Percentiles rank a stretch among this genome's conserved stretches.
These are phyloP conservation scores for Eutypella sp. DNA, from an alignment of 2,329 filamentous ascomycete genomes.

Conservation along the genomic window DNA sequence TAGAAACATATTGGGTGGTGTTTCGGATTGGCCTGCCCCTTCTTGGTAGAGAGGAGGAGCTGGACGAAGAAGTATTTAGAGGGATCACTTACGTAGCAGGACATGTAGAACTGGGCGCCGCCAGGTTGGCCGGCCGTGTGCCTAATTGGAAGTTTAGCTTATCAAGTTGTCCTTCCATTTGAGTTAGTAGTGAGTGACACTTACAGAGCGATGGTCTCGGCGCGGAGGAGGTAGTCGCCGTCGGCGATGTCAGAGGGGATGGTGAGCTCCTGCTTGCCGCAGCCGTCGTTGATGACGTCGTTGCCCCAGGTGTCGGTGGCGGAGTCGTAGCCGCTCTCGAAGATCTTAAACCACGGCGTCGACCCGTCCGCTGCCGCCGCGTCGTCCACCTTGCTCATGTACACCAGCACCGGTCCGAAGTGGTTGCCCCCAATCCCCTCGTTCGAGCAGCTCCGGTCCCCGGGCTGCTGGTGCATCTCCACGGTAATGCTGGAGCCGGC, in stretches of 20 bases:
- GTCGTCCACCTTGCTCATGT: constrained; percentile 43
- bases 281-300: constrained; percentile 15
- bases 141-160: too few species aligned
- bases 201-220: constrained; percentile 38
- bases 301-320: constrained; percentile 29
- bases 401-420: constrained; percentile 45
- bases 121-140: constrained; percentile 28
- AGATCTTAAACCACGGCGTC: constrained; percentile 48
- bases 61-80: neutral
- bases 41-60: neutral
- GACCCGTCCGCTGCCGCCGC: constrained; percentile 38
- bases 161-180: too few species aligned
- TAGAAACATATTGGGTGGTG: neutral
- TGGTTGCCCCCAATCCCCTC: constrained; percentile 49
- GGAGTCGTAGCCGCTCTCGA: constrained; percentile 33
- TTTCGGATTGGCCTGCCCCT: neutral
- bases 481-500: constrained; percentile 36
- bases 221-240: constrained; percentile 37
- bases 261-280: constrained; percentile 30
- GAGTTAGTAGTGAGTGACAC: too few species aligned
- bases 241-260: constrained; percentile 34
- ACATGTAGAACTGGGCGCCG: constrained; percentile 23
- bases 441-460: constrained; percentile 36
- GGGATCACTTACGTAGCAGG: constrained; percentile 17
- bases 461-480: constrained; percentile 43